Conservation (phyloP, 1,284 basidiomycete genomes). For the Exobasidium cylindrosporum region DNA sequence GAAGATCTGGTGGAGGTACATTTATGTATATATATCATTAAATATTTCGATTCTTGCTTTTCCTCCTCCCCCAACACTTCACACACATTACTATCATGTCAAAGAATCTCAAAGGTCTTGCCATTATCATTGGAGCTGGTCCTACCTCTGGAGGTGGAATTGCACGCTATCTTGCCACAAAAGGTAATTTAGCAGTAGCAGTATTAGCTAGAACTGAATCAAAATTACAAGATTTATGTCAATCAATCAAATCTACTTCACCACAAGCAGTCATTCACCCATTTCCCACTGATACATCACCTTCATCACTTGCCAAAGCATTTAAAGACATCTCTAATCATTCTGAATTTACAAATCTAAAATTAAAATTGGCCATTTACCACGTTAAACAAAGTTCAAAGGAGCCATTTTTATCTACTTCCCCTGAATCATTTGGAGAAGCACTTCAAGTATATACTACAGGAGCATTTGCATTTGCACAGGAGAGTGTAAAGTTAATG, state of each 20-base stretch:
- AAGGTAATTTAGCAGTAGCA: conserved; percentile 15
- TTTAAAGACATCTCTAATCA: conserved; percentile 8
- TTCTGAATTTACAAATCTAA: not conserved
- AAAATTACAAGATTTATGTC: not conserved
- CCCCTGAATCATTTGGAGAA: conserved; percentile 5
- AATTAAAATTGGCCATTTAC: conserved; percentile 10
- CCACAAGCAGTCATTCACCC: conserved; percentile 1
- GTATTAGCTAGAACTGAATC: conserved; percentile 6
- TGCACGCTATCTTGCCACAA: conserved; percentile 13
- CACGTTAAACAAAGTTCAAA: conserved; percentile 14
- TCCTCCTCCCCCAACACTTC: not conserved
- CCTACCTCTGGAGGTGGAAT: conserved; percentile 16
- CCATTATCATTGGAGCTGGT: conserved; percentile 17
- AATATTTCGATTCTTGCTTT: too few species aligned
- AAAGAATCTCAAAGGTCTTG: conserved; percentile 4
- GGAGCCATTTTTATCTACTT: conserved; percentile 13
- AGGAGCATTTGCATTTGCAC: conserved; percentile 16
- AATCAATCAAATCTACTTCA: not conserved
- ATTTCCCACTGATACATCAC: conserved; percentile 13
- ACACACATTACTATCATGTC: not conserved
- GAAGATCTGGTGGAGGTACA: too few species aligned
- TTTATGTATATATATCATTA: too few species aligned
- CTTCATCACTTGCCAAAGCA: not conserved
- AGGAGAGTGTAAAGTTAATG: conserved; percentile 16
- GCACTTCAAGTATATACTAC: conserved; percentile 6